These are phyloP conservation scores for Cordyceps cateniannulata DNA, from an alignment of 2,329 filamentous ascomycete species.

Conservation along the genomic window DNA sequence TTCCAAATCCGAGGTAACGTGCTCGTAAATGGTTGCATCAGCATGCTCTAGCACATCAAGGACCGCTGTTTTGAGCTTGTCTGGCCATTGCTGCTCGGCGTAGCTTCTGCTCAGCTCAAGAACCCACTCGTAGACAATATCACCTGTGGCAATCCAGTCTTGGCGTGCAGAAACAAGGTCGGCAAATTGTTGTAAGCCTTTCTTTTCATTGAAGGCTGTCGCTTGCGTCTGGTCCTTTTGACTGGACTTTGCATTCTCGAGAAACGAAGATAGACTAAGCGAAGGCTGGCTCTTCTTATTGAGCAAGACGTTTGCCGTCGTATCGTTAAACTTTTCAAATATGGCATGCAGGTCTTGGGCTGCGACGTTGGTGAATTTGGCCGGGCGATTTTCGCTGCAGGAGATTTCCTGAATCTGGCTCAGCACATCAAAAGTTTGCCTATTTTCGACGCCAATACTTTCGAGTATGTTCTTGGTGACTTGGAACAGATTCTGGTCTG, in stretches of 20 bases:
- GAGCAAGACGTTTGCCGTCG: constrained; percentile 46
- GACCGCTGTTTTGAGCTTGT: constrained; percentile 48
- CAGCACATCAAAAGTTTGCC: constrained; percentile 37
- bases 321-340: constrained; percentile 45
- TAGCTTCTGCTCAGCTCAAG: constrained; percentile 45
- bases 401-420: constrained; percentile 47
- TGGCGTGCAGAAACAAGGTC: constrained; percentile 34
- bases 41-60: constrained; percentile 49
- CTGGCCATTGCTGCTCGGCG: constrained; percentile 49
- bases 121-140: constrained; percentile 55
- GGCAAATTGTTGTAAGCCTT: constrained; percentile 47
- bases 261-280: constrained; percentile 52
- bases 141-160: constrained; percentile 47
- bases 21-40: constrained; percentile 46
- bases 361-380: constrained; percentile 39
- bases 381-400: constrained; percentile 42
- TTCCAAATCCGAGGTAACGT: constrained; percentile 37
- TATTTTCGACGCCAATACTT: constrained; percentile 47
- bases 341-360: constrained; percentile 44
- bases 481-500: constrained; percentile 49
- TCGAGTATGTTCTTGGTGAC: constrained; percentile 50
- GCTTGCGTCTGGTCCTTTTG: constrained; percentile 43
- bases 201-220: constrained; percentile 44
- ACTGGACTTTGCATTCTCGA: constrained; percentile 55
- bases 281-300: constrained; percentile 46